Evolutionary conservation across 1,284 basidiomycete genomes (phyloP), one percentile per base, ranked within the genome.

Genomic region (Limonomyces culmigenus): DNA sequence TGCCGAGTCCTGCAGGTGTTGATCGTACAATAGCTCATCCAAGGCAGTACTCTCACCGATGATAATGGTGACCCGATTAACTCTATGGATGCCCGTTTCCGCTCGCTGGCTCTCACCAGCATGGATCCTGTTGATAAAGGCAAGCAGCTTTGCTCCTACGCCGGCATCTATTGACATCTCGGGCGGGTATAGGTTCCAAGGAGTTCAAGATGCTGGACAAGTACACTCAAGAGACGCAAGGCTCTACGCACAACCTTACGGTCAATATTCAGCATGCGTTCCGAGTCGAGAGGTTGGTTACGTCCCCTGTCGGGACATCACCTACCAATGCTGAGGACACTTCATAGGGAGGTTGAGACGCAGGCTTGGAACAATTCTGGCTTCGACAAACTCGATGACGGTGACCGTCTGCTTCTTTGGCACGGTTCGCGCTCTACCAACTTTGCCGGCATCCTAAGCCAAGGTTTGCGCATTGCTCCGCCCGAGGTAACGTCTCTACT

Each of bases 401-500:
- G 70, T 12, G 65, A 76, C 37, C 58, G 72, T 3, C 50, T 74
- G 39, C 54, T 78, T 19, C 54, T 78, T 31, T 78, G 74, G 74
- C 74, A 78, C 42, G 73, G 74, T 14, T 74, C 69, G 19, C 52
- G 72, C 23, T 65, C 69, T 4, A 74, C 73, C 17, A 74, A 76
- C 46, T 76, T 73, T 50, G 71, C 70, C 32, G 70, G 69, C 58
- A 78, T 77, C 38, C 54, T 77, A 32, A 67, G 64, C 47, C 73
- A 77, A 50, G 74, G 74, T 19, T 48, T 78, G 41, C 64, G 74
- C 17, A 77, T 78, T 45, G 74, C 74, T 4, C 74, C 74, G 21
- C 73, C 74, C 5, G 73, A 78, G 60, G 70, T 63, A n/a, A n/a
- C 65, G 11, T 19, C 16, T 18, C 19, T 34, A 42, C n/a, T n/a